These are phyloP conservation scores for Coemansia sp. DNA, from an alignment of 192 early-diverging fungal species.

Conservation along the genomic window DNA sequence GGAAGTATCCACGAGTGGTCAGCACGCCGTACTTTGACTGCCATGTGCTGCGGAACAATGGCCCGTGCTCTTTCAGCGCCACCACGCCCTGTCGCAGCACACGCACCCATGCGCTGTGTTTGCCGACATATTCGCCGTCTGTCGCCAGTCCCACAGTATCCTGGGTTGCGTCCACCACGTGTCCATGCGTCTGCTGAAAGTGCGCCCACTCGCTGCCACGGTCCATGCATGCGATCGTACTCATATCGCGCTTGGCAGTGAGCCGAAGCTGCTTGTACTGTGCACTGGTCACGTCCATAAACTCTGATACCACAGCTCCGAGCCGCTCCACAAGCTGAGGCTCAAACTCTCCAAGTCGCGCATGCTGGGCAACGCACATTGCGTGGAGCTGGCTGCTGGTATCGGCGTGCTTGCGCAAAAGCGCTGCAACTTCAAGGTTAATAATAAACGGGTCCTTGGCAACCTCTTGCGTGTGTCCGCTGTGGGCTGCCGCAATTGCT, in stretches of 20 bases:
- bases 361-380: constrained; percentile 18
- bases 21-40: constrained; percentile 52
- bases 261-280: constrained; percentile 31
- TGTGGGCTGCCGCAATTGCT: constrained; percentile 16
- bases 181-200: constrained; percentile 12
- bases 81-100: constrained; percentile 51
- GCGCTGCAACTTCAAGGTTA: constrained; percentile 45
- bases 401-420: constrained; percentile 43
- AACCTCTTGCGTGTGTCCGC: constrained; percentile 8
- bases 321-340: constrained; percentile 27
- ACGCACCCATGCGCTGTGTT: constrained; percentile 32
- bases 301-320: constrained; percentile 5
- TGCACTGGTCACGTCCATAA: constrained; percentile 19
- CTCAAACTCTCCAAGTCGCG: constrained; percentile 28
- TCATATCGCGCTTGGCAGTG: constrained; percentile 20
- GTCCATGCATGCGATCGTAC: constrained; percentile 20
- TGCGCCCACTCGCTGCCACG: constrained; percentile 30
- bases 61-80: constrained; percentile 41
- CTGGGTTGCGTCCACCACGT: constrained; percentile 17
- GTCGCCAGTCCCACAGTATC: constrained; percentile 6
- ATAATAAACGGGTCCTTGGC: constrained; percentile 51
- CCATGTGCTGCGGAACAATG: constrained; percentile 51
- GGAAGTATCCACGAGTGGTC: constrained; percentile 46
- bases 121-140: constrained; percentile 15
- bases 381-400: constrained; percentile 15